phyloP scores from a whole-genome alignment of 2,329 filamentous ascomycete genomes.

The Beauveria caledonica region DNA sequence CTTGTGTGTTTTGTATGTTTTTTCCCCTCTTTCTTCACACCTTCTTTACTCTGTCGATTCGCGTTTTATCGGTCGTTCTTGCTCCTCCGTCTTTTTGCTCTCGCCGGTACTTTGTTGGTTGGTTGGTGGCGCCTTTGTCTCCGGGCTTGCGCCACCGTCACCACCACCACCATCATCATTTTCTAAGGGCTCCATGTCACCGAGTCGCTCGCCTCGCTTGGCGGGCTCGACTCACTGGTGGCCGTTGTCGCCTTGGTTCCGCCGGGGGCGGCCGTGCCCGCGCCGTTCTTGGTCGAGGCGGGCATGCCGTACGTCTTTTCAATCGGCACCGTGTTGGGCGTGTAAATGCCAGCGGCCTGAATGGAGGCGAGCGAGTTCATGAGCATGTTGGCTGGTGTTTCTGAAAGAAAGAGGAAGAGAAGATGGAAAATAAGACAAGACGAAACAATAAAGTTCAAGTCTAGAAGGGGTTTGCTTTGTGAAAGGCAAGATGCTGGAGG shows the following conservation, averaged over 20 bases:
- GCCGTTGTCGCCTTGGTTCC: not conserved
- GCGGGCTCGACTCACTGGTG: slow-evolving; percentile 5
- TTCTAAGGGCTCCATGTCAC: not conserved
- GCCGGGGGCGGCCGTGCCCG: too few relatives aligned
- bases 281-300: not conserved
- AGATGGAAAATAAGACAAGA: not conserved
- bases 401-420: not conserved
- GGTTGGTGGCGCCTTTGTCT: not conserved
- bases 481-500: not conserved
- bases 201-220: not conserved
- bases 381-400: not conserved
- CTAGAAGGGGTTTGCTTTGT: too few relatives aligned
- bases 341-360: not conserved
- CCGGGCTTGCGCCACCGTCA: not conserved
- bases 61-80: too few relatives aligned
- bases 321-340: not conserved
- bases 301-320: not conserved
- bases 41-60: too few relatives aligned
- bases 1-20: too few relatives aligned
- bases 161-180: not conserved
- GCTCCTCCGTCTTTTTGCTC: too few relatives aligned
- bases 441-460: not conserved
- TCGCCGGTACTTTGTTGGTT: too few relatives aligned
- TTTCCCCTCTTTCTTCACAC: too few relatives aligned
- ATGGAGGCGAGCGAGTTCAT: not conserved